Evolutionary conservation across 495 filamentous ascomycete species (phyloP), one percentile per base, ranked within the genome.

Genomic region (Aspergillus hancockii): DNA sequence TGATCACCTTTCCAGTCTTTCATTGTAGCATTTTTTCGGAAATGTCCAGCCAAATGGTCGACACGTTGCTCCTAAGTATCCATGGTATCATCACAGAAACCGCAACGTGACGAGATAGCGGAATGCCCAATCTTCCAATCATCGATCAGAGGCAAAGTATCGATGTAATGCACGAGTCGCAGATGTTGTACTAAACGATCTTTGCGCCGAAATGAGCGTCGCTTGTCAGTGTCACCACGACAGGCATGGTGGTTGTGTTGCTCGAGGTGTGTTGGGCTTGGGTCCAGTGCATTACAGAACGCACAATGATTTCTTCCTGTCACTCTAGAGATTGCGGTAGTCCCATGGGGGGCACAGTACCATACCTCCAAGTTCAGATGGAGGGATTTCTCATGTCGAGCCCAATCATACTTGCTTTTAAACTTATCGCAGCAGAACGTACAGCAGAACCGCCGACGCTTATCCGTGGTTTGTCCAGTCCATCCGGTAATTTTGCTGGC

Each of bases 371-470:
- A 78, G 16, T 82, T 86, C 49, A 93, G 66, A 70, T 93, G 90
- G 22, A 91, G 72, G 4, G 88, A 87, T 60, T 91, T 92, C 67
- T 93, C 90, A 69, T 93, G 90, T 45, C 90, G 77, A 52, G 87
- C 83, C 89, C 88, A 92, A 71, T 92, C 89, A 67, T 90, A 89
- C 63, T 91, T 92, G 38, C 82, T 89, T 58, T 86, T 85, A 75
- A 91, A 92, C 1, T 80, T 85, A 55, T 91, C 88, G 9, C 87
- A 89, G 69, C 89, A 92, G 73, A 92, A 92, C 6, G 89, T 92
- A 67, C 89, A 92, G 40, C 65, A 65, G 25, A 63, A 70, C 36
- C 30, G 40, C 28, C 63, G 58, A 6, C 54, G 85, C 7, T 45
- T 46, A 10, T 63, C 72, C 58, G 67, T 61, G 88, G 85, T 8